Evolutionary conservation across 2,329 filamentous ascomycete species (phyloP).

Genomic region (Beauveria pseudobassiana): DNA sequence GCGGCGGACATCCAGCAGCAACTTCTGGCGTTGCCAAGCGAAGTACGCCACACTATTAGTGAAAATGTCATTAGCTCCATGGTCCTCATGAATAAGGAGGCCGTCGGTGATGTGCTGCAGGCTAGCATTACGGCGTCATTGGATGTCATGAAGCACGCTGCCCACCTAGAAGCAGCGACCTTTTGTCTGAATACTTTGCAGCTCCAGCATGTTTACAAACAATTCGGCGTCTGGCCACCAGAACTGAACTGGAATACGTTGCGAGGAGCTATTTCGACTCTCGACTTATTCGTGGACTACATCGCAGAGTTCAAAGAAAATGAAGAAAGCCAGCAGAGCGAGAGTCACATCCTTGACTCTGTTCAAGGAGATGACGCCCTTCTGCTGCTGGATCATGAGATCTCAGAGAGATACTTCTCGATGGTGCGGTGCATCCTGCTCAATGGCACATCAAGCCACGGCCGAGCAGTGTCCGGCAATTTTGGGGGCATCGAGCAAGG

Average conservation of each 20-base stretch:
- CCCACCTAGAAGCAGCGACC: conserved; percentile 38
- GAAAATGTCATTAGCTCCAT: conserved; percentile 41
- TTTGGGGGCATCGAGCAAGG: conserved; percentile 35
- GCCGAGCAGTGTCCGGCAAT: conserved; percentile 16
- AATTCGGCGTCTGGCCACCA: conserved; percentile 34
- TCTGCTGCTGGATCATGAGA: conserved; percentile 38
- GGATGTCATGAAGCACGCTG: conserved; percentile 41
- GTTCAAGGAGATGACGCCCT: conserved; percentile 40
- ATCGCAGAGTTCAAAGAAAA: conserved; percentile 35
- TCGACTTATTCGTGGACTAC: conserved; percentile 39
- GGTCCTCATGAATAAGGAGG: conserved; percentile 43
- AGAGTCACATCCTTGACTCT: conserved; percentile 31
- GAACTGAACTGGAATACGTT: conserved; percentile 44
- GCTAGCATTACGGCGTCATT: conserved; percentile 41
- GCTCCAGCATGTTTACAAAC: conserved; percentile 43
- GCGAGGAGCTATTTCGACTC: conserved; percentile 34
- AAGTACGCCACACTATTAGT: conserved; percentile 34
- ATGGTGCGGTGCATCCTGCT: conserved; percentile 36
- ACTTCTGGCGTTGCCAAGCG: conserved; percentile 40
- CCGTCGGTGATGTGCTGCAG: conserved; percentile 45
- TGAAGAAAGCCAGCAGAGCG: conserved; percentile 31
- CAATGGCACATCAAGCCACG: background rate
- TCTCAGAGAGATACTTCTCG: conserved; percentile 40
- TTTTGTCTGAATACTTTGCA: conserved; percentile 43
- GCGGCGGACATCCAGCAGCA: conserved; percentile 50